Conservation (phyloP, 2,329 filamentous ascomycete genomes). For the Orbilia ellipsospora region DNA sequence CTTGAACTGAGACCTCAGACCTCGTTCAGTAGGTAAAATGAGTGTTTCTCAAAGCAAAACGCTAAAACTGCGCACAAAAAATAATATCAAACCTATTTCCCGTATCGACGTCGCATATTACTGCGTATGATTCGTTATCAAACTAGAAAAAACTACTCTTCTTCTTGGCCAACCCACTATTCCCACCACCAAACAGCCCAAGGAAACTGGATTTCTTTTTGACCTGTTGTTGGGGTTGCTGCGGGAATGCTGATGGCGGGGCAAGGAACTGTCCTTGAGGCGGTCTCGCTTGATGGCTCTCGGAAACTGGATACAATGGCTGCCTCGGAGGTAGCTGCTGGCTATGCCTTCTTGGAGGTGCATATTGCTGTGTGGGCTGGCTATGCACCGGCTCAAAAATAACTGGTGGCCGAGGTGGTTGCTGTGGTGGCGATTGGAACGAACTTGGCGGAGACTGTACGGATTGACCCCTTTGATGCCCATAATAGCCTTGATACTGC, state of each 20-base stretch:
- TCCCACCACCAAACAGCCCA: conserved; percentile 35
- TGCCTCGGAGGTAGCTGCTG: conserved; percentile 46
- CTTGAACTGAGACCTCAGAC: neutral
- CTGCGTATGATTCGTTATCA: too few relatives aligned
- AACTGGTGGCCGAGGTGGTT: conserved; percentile 29
- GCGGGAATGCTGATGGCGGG: conserved; percentile 20
- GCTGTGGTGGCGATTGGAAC: conserved; percentile 4
- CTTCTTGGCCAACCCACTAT: conserved; percentile 39
- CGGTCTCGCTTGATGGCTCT: conserved; percentile 40
- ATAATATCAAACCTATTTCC: conserved; percentile 4
- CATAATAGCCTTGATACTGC: conserved; percentile 22
- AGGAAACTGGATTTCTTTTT: conserved; percentile 46
- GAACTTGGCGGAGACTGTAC: conserved; percentile 26
- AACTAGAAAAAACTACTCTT: conserved; percentile 52
- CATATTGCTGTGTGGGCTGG: neutral
- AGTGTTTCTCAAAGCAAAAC: neutral
- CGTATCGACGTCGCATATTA: neutral
- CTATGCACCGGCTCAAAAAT: conserved; percentile 33
- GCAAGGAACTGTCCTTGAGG: conserved; percentile 34
- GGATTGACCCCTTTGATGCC: conserved; percentile 44
- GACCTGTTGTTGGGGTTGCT: conserved; percentile 26
- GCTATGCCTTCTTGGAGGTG: conserved; percentile 23
- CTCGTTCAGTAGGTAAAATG: neutral
- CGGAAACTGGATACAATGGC: conserved; percentile 43
- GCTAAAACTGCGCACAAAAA: conserved; percentile 10